These are phyloP conservation scores for Aeschynomene evenia DNA, from an alignment of 306 rosid genomes.

Conservation along the genomic window DNA sequence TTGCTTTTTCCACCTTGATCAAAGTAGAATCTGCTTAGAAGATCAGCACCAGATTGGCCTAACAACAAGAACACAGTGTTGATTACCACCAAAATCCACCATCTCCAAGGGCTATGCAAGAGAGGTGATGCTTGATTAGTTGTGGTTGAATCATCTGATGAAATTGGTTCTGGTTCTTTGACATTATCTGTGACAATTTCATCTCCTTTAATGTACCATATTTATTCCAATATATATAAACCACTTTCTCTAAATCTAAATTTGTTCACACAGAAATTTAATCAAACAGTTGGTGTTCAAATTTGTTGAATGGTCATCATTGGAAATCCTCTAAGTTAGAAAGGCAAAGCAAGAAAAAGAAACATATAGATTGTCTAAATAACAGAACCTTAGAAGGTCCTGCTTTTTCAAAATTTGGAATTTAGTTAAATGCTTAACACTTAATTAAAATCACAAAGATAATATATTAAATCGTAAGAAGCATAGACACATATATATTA, in stretches of 20 bases:
- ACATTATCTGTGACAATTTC: neutral
- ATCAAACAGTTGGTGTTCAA: neutral
- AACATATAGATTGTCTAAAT: neutral
- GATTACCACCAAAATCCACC: constrained; percentile 62
- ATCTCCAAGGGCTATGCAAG: constrained; percentile 46
- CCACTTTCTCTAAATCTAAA: neutral
- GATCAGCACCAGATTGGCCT: constrained; percentile 69
- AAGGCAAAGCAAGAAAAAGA: too few relatives aligned
- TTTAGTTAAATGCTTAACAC: neutral
- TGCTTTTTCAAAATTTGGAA: neutral
- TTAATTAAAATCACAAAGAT: too few relatives aligned
- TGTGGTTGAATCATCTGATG: neutral
- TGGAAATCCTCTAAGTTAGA: too few relatives aligned
- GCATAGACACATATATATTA: too few relatives aligned
- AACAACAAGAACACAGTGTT: constrained; percentile 54
- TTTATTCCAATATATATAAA: too few relatives aligned
- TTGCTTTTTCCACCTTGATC: constrained; percentile 66
- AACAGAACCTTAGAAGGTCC: neutral
- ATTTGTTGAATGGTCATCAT: neutral
- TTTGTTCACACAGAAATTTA: neutral
- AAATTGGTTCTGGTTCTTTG: neutral
- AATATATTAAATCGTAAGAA: too few relatives aligned
- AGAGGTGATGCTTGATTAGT: constrained; percentile 1
- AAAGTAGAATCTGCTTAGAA: constrained; percentile 67
- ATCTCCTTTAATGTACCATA: neutral